phyloP scores from a whole-genome alignment of 805 yeast genomes.

The Lachancea meyersii region DNA sequence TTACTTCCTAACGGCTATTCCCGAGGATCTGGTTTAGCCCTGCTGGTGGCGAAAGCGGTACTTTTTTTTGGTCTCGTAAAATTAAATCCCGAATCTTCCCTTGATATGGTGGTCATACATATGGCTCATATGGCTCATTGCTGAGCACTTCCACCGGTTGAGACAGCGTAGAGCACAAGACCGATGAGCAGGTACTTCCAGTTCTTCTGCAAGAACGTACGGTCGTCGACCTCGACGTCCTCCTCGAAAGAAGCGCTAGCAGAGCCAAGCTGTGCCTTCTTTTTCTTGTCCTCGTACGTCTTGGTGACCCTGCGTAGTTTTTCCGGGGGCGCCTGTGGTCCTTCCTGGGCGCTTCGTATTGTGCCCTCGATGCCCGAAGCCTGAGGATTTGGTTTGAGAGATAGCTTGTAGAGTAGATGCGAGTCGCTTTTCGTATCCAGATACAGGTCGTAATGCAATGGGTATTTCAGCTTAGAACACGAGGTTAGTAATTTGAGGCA shows the following conservation, averaged over 20 bases:
- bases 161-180: conserved; percentile 16
- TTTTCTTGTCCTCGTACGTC: conserved; percentile 27
- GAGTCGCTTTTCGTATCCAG: conserved; percentile 15
- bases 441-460: conserved; percentile 22
- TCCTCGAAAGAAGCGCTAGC: conserved; percentile 19
- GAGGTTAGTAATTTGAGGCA: conserved; percentile 5
- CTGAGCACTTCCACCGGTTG: conserved; percentile 1
- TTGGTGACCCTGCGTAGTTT: conserved; percentile 27
- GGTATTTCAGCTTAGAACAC: conserved; percentile 9
- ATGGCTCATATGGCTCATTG: background rate
- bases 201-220: conserved; percentile 27
- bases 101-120: too few relatives aligned
- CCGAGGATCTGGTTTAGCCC: too few relatives aligned
- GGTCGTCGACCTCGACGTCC: conserved; percentile 18
- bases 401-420: conserved; percentile 16
- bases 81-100: too few relatives aligned
- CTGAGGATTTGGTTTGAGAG: conserved; percentile 16
- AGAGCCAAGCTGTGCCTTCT: conserved; percentile 17
- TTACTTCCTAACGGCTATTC: too few relatives aligned
- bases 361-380: conserved; percentile 17
- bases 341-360: conserved; percentile 14
- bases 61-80: too few relatives aligned
- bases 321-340: conserved; percentile 20
- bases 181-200: conserved; percentile 30
- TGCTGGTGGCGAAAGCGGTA: too few relatives aligned